Percentiles rank a stretch among this genome's conserved stretches.
Conservation (phyloP, 2,329 filamentous ascomycete genomes). For the Canariomyces notabilis region DNA sequence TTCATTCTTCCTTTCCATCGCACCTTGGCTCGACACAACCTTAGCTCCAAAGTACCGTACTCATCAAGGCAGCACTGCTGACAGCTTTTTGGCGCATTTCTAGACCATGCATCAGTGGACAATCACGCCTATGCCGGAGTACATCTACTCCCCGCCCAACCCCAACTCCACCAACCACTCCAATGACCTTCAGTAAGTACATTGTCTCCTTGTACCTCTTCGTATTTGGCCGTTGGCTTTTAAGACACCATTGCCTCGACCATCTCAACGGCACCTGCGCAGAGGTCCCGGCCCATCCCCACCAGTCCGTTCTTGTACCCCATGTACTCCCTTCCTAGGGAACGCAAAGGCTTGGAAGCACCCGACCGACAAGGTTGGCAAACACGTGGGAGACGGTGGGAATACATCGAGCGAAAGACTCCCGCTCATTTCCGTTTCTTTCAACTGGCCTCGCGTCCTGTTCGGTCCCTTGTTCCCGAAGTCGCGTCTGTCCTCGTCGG, state of each 20-base stretch:
- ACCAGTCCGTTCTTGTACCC: constrained; percentile 24
- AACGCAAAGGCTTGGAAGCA: constrained; percentile 15
- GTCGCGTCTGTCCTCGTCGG: constrained; percentile 9
- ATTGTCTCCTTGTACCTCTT: constrained; percentile 30
- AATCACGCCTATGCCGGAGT: constrained; percentile 51
- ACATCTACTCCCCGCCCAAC: constrained; percentile 49
- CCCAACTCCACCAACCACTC: constrained; percentile 47
- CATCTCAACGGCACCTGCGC: constrained; percentile 14
- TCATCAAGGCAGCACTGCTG: constrained; percentile 7
- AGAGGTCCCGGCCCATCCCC: constrained; percentile 12
- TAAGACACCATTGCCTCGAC: constrained; percentile 5
- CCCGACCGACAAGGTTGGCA: constrained; percentile 19
- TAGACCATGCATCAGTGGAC: constrained; percentile 53
- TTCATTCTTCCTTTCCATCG: neutral
- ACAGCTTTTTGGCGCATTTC: constrained; percentile 16
- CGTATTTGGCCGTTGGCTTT: constrained; percentile 21
- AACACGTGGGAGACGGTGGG: constrained; percentile 16
- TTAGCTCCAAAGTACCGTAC: neutral
- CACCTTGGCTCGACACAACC: neutral
- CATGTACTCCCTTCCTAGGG: constrained; percentile 24
- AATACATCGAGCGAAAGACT: constrained; percentile 12
- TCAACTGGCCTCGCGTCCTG: constrained; percentile 4
- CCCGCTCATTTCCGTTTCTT: neutral
- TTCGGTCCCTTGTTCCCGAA: neutral
- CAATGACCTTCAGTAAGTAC: constrained; percentile 54